These are phyloP conservation scores for Firmiana major DNA, from an alignment of 345 rosid species.

Conservation along the genomic window DNA sequence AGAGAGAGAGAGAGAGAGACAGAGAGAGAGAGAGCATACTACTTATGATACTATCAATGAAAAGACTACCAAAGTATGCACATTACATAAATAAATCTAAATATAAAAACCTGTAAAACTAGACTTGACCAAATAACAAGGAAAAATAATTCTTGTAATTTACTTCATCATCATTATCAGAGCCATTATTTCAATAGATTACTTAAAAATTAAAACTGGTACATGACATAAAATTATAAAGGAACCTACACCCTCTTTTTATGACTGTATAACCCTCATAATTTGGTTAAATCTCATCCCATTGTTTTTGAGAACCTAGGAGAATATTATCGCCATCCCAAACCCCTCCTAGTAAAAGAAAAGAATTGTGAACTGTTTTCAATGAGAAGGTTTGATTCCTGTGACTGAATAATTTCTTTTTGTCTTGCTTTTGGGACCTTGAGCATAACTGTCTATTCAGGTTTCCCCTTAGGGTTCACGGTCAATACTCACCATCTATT, in stretches of 20 bases:
- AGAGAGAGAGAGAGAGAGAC: too few relatives aligned
- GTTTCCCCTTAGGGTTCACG: neutral
- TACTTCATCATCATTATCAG: neutral
- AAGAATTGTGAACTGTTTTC: neutral
- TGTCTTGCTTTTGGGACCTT: neutral
- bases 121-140: neutral
- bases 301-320: neutral
- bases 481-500: neutral
- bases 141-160: neutral
- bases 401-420: neutral
- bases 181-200: too few relatives aligned
- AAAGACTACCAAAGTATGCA: neutral
- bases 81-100: too few relatives aligned
- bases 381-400: neutral
- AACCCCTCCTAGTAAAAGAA: too few relatives aligned
- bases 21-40: neutral
- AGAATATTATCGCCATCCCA: too few relatives aligned
- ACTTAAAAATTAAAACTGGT: neutral
- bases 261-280: neutral
- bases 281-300: neutral
- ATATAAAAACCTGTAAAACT: neutral
- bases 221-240: neutral
- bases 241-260: neutral
- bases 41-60: neutral
- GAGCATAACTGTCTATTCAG: neutral